Conservation (phyloP, 2,329 filamentous ascomycete species). For the Trichoderma sp. region DNA sequence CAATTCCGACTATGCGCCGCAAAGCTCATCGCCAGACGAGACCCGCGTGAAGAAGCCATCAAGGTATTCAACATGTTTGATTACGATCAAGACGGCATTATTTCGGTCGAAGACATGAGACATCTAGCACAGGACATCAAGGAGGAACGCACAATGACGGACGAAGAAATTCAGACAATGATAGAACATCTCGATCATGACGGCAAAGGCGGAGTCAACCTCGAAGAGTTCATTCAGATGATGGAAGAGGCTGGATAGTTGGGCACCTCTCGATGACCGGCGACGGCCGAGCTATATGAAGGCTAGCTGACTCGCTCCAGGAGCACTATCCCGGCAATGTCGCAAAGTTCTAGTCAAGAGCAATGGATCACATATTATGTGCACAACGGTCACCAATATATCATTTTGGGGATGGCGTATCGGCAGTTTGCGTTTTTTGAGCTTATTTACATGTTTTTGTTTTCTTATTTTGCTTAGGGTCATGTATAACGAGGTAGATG, state of each 20-base stretch:
- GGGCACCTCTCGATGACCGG: not conserved
- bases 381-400: slow-evolving; percentile 16
- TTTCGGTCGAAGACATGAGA: slow-evolving; percentile 84
- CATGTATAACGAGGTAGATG: slow-evolving; percentile 21
- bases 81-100: slow-evolving; percentile 86
- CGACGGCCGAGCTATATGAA: not conserved
- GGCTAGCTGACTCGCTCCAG: not conserved
- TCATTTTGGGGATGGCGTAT: slow-evolving; percentile 24
- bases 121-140: slow-evolving; percentile 88
- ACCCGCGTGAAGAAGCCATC: slow-evolving; percentile 88
- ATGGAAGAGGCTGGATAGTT: slow-evolving; percentile 49
- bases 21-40: slow-evolving; percentile 76
- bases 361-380: slow-evolving; percentile 22
- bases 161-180: slow-evolving; percentile 93
- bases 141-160: slow-evolving; percentile 76
- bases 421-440: not conserved
- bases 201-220: slow-evolving; percentile 78
- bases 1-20: slow-evolving; percentile 73
- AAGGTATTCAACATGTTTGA: slow-evolving; percentile 94
- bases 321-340: not conserved
- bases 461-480: slow-evolving; percentile 20
- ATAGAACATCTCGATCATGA: slow-evolving; percentile 97
- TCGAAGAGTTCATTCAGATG: slow-evolving; percentile 71
- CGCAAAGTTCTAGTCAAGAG: slow-evolving; percentile 4
- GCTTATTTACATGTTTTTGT: not conserved